phyloP scores from a whole-genome alignment of 257 asterid genomes.

The Nicotiana sylvestris region DNA sequence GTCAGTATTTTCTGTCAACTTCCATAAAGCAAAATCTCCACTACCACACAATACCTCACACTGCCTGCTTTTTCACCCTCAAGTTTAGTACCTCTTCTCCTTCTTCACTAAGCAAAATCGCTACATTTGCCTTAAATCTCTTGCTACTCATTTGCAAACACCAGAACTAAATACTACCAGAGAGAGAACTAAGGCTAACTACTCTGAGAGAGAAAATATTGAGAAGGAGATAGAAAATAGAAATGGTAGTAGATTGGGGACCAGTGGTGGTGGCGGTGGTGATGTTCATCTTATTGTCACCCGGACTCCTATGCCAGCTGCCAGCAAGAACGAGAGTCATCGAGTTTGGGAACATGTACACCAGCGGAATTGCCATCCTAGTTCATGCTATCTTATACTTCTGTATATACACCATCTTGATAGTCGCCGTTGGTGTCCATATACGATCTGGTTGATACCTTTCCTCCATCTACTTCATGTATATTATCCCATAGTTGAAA shows the following conservation, averaged over 20 bases:
- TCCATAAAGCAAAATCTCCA: constrained; percentile 49
- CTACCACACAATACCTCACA: constrained; percentile 36
- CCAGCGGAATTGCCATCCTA: constrained; percentile 75
- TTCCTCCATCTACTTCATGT: background rate
- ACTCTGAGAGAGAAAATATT: background rate
- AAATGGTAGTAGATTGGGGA: constrained; percentile 62
- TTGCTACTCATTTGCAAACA: background rate
- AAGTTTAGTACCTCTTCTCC: constrained; percentile 48
- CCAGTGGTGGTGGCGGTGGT: constrained; percentile 90
- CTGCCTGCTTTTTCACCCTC: constrained; percentile 25
- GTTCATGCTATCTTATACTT: constrained; percentile 70
- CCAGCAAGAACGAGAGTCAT: constrained; percentile 76
- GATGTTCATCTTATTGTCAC: constrained; percentile 76
- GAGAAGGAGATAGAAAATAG: background rate
- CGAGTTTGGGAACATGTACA: constrained; percentile 86
- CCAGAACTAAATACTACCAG: background rate
- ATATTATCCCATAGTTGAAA: background rate
- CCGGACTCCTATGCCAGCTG: constrained; percentile 76
- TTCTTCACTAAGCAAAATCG: constrained; percentile 51
- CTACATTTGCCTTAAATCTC: background rate
- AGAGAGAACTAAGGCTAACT: background rate
- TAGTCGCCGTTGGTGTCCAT: constrained; percentile 76
- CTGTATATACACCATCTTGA: constrained; percentile 76
- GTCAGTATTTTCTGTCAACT: constrained; percentile 2
- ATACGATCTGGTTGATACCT: constrained; percentile 41